Percentiles rank a stretch among this genome's conserved stretches.
phyloP scores from a whole-genome alignment of 1,284 basidiomycete genomes.

The Phellopilus nigrolimitatus region DNA sequence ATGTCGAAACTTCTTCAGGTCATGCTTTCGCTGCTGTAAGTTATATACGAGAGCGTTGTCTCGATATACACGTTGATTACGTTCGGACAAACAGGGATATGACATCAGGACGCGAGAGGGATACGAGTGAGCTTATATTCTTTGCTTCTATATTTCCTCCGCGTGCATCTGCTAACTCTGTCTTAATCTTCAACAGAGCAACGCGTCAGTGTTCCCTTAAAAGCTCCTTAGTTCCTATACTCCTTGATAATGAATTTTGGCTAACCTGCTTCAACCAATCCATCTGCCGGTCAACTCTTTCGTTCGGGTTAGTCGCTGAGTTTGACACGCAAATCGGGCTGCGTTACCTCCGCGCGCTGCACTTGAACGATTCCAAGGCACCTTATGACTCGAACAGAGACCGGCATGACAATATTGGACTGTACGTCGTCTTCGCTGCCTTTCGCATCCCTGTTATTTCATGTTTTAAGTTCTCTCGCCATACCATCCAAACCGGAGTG shows the following conservation, averaged over 20 bases:
- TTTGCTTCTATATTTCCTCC: slow-evolving; percentile 18
- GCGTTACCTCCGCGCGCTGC: slow-evolving; percentile 73
- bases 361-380: slow-evolving; percentile 81
- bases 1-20: slow-evolving; percentile 36
- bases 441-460: not conserved
- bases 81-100: slow-evolving; percentile 52
- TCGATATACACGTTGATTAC: not conserved
- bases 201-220: too few relatives aligned
- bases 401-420: slow-evolving; percentile 80
- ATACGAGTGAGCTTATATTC: slow-evolving; percentile 50
- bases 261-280: not conserved
- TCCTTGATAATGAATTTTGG: not conserved
- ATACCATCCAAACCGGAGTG: too few relatives aligned
- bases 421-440: slow-evolving; percentile 42
- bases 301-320: slow-evolving; percentile 39
- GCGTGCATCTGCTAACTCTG: too few relatives aligned
- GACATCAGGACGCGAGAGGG: slow-evolving; percentile 66
- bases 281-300: too few relatives aligned
- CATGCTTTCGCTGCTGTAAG: slow-evolving; percentile 78
- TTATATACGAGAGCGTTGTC: not conserved
- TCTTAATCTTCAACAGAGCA: not conserved
- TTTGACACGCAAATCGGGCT: slow-evolving; percentile 70
- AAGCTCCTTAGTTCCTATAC: too few relatives aligned
- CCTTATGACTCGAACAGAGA: slow-evolving; percentile 64
- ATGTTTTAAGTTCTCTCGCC: not conserved